These are phyloP conservation scores for Trichoderma simmonsii DNA, from an alignment of 2,329 filamentous ascomycete species.

Conservation along the genomic window DNA sequence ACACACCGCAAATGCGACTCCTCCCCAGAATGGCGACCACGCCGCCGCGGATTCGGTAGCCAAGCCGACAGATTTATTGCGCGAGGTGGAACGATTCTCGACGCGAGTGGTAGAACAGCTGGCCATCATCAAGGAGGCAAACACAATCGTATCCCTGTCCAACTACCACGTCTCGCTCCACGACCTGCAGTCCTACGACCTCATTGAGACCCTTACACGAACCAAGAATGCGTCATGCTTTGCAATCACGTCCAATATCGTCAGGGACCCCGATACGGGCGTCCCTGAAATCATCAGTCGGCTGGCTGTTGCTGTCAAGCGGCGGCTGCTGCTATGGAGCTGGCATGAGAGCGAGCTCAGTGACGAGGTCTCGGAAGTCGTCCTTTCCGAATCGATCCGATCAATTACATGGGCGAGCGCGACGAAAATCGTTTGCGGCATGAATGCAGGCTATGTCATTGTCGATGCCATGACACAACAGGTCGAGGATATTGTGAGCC, in stretches of 20 bases:
- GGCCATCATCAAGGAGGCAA: slow-evolving; percentile 92
- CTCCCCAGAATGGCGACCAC: slow-evolving; percentile 30
- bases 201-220: slow-evolving; percentile 73
- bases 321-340: slow-evolving; percentile 84
- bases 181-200: slow-evolving; percentile 79
- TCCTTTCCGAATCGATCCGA: slow-evolving; percentile 77
- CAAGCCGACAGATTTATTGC: slow-evolving; percentile 75
- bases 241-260: slow-evolving; percentile 91
- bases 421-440: slow-evolving; percentile 80
- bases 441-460: slow-evolving; percentile 87
- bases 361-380: slow-evolving; percentile 70
- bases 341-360: slow-evolving; percentile 94
- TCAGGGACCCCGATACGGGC: slow-evolving; percentile 80
- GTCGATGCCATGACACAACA: slow-evolving; percentile 76
- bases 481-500: slow-evolving; percentile 74
- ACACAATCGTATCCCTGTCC: slow-evolving; percentile 83
- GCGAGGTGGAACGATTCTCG: slow-evolving; percentile 93
- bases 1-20: slow-evolving; percentile 29
- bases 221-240: slow-evolving; percentile 89
- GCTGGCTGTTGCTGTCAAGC: slow-evolving; percentile 88
- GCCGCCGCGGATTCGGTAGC: slow-evolving; percentile 31
- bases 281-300: slow-evolving; percentile 92
- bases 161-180: slow-evolving; percentile 87
- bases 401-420: slow-evolving; percentile 89
- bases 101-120: slow-evolving; percentile 87